Evolutionary conservation across 495 filamentous ascomycete species (phyloP), one percentile per base, ranked within the genome.

Genomic region (Oidiodendron maius): DNA sequence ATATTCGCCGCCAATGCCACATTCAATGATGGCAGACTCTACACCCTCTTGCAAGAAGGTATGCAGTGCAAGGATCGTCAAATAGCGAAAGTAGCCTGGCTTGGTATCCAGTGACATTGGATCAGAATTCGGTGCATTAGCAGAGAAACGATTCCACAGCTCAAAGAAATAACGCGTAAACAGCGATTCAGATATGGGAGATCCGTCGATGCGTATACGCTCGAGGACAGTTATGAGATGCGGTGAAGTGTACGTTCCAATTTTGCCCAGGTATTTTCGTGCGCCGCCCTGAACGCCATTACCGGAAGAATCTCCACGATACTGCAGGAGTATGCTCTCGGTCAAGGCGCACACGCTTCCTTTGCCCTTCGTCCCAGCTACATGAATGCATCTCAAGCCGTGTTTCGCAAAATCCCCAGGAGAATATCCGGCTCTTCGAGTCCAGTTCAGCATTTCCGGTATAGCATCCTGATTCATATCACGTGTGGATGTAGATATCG

Each of bases 1-100:
- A 58, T 86, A 91, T 67, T 95, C 87, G 22, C 93, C 93, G 8
- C 93, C 93, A 50, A 97, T 86, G 2, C 94, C 94, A 46, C 89
- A 93, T 63, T 97, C 93, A 40, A 95, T 87, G 2, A 97, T 76
- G 1, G 89, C 88, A 0, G 79, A 80, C 46, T 93, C 78, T 6
- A 96, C 83, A 6, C 80, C 82, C 62, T 95, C 88, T 43, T 76
- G 69, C 34, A 97, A 52, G 60, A 90, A 98, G 9, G 86, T 76
- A 57, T 96, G 88, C 60, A 93, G 87, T 20, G 89, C 89, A 78
- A 96, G 84, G 5, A 98, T 69, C 0, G 91, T 95, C 42, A 98
- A 66, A 59, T 85, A 97, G 26, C 91, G 83, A 56, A 95, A 91
- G 58, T 96, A 98, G 44, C 84, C 81, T 0, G 93, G 93, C 22